Conservation (phyloP, 768 basidiomycete genomes). For the Neoboletus brunneissimus region DNA sequence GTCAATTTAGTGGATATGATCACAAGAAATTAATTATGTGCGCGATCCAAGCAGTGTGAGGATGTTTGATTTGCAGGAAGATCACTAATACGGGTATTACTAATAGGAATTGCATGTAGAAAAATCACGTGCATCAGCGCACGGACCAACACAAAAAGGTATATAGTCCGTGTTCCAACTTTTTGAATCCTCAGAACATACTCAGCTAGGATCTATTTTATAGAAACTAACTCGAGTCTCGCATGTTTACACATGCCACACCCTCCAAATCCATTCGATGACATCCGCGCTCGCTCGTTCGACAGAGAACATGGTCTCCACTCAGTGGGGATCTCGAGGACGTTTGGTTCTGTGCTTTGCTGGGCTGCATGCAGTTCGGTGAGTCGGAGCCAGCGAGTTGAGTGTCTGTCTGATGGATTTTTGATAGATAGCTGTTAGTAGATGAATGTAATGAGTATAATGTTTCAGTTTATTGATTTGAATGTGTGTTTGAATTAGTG, state of each 20-base stretch:
- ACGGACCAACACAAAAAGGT: conserved; percentile 35
- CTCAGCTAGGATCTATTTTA: conserved; percentile 80
- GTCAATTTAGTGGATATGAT: neutral
- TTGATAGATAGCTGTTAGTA: neutral
- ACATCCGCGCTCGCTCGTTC: conserved; percentile 60
- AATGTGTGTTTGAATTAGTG: too few relatives aligned
- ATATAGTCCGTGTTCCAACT: conserved; percentile 31
- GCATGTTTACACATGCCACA: conserved; percentile 77
- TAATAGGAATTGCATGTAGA: too few relatives aligned
- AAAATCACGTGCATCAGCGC: conserved; percentile 25
- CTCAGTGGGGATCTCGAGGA: conserved; percentile 51
- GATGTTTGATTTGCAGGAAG: too few relatives aligned
- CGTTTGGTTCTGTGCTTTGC: conserved; percentile 47
- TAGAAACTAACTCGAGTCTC: conserved; percentile 78
- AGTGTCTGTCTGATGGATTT: conserved; percentile 64
- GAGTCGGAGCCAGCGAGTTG: conserved; percentile 47
- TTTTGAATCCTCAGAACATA: conserved; percentile 58
- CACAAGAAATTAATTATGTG: too few relatives aligned
- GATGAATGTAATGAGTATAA: too few relatives aligned
- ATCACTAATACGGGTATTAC: too few relatives aligned
- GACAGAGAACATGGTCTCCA: conserved; percentile 59
- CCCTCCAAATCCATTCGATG: conserved; percentile 72
- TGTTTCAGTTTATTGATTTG: too few relatives aligned
- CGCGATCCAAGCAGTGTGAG: too few relatives aligned
- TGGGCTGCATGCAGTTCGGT: conserved; percentile 27